Evolutionary conservation across 2,329 filamentous ascomycete genomes (phyloP).

Genomic region (Neofusicoccum sp.): DNA sequence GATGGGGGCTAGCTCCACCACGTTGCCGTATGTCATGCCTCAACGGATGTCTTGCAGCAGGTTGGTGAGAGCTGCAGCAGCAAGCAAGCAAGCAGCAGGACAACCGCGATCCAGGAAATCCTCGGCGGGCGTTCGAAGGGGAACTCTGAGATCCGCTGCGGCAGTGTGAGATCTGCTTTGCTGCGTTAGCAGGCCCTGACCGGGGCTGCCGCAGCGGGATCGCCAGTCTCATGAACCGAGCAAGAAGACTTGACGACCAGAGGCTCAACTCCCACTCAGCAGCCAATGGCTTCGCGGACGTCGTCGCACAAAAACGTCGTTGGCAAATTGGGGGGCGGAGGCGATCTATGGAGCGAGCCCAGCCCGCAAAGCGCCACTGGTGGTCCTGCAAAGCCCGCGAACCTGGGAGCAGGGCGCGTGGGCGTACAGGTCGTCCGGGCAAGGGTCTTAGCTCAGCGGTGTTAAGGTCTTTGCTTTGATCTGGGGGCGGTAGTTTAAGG

Average conservation of each 20-base stretch:
- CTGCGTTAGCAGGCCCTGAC: background rate
- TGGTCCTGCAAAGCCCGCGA: background rate
- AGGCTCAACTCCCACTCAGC: background rate
- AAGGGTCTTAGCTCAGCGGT: background rate
- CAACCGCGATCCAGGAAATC: background rate
- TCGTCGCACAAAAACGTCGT: constrained; percentile 18
- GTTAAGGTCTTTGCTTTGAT: background rate
- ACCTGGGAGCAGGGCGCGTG: constrained; percentile 9
- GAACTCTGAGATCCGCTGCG: background rate
- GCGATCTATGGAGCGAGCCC: background rate
- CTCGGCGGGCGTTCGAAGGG: background rate
- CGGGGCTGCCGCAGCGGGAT: background rate
- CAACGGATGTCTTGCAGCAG: background rate
- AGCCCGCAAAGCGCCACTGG: background rate
- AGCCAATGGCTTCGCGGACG: background rate
- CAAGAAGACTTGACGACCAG: background rate
- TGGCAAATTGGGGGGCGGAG: constrained; percentile 14
- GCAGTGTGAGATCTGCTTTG: constrained; percentile 2
- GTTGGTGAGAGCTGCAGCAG: too few relatives aligned
- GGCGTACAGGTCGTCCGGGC: background rate
- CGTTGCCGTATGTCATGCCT: background rate
- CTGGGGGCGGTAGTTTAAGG: constrained; percentile 6
- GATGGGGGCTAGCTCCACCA: background rate
- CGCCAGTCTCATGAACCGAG: constrained; percentile 15
- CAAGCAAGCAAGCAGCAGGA: background rate